Percentiles rank a stretch among this genome's conserved stretches.
Conservation (phyloP, 306 rosid species). For the Mimosa pudica region DNA sequence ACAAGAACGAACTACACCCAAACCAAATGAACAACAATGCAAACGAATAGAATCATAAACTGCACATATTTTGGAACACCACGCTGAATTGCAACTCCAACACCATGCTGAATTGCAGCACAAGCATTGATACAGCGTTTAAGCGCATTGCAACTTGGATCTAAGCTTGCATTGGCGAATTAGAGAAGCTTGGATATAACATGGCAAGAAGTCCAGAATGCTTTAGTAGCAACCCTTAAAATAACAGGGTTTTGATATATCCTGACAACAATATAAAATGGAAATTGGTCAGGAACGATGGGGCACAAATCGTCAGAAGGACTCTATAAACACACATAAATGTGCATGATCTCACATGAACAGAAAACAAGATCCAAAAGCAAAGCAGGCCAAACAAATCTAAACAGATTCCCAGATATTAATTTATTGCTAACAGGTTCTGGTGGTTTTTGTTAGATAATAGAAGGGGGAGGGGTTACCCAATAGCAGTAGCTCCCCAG, state of each 20-base stretch:
- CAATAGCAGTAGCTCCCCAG: slow-evolving; percentile 98
- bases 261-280: slow-evolving; percentile 47
- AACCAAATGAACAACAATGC: slow-evolving; percentile 35
- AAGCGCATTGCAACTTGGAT: slow-evolving; percentile 26
- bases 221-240: slow-evolving; percentile 70
- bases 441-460: background rate
- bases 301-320: background rate
- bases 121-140: background rate
- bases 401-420: slow-evolving; percentile 2
- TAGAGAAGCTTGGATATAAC: slow-evolving; percentile 92
- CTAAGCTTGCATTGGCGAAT: slow-evolving; percentile 41
- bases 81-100: slow-evolving; percentile 14
- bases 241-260: slow-evolving; percentile 95
- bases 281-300: background rate
- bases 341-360: slow-evolving; percentile 21
- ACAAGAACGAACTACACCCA: slow-evolving; percentile 44
- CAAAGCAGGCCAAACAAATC: slow-evolving; percentile 10
- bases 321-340: slow-evolving; percentile 1
- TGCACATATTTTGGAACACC: background rate
- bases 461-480: slow-evolving; percentile 46
- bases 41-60: slow-evolving; percentile 21
- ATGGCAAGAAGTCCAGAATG: slow-evolving; percentile 90
- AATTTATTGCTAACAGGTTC: slow-evolving; percentile 12
- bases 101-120: slow-evolving; percentile 16
- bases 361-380: slow-evolving; percentile 3